Evolutionary conservation across 2,329 filamentous ascomycete genomes (phyloP).

Genomic region (Aspergillus neotritici): DNA sequence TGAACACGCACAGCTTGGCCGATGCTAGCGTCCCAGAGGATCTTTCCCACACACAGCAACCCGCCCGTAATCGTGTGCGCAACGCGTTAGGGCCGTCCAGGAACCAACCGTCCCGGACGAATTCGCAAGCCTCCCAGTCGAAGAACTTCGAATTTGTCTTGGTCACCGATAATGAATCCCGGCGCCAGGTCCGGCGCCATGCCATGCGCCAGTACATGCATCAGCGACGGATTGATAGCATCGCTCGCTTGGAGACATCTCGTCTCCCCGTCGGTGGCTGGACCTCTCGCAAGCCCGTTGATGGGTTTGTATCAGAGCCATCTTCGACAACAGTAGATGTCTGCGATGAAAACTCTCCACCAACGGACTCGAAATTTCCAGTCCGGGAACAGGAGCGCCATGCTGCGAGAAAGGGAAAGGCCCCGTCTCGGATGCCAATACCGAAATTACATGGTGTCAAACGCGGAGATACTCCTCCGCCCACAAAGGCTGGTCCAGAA

Average conservation of each 20-base stretch:
- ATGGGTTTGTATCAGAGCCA: constrained; percentile 5
- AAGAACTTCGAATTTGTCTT: constrained; percentile 30
- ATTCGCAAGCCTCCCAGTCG: constrained; percentile 12
- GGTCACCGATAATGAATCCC: constrained; percentile 28
- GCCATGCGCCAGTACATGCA: constrained; percentile 34
- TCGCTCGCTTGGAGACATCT: constrained; percentile 27
- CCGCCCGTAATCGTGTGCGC: constrained; percentile 7
- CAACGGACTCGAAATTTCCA: constrained; percentile 4
- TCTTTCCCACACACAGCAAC: constrained; percentile 3
- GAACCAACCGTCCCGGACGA: constrained; percentile 4
- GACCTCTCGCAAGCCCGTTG: constrained; percentile 11
- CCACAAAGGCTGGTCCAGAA: constrained; percentile 4
- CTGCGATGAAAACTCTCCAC: constrained; percentile 2
- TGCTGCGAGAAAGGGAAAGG: constrained; percentile 3
- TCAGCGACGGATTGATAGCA: constrained; percentile 28
- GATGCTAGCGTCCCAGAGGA: neutral
- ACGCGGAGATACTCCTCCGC: constrained; percentile 8
- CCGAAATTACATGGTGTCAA: constrained; percentile 12
- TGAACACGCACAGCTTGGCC: constrained; percentile 5
- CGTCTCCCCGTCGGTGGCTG: constrained; percentile 23
- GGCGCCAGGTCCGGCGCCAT: constrained; percentile 31
- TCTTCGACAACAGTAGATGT: constrained; percentile 11
- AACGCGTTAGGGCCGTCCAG: constrained; percentile 5
- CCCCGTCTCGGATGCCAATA: constrained; percentile 4
- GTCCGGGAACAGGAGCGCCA: constrained; percentile 8